phyloP scores from a whole-genome alignment of 129 eudicot genomes.

The Pulicaria dysenterica region DNA sequence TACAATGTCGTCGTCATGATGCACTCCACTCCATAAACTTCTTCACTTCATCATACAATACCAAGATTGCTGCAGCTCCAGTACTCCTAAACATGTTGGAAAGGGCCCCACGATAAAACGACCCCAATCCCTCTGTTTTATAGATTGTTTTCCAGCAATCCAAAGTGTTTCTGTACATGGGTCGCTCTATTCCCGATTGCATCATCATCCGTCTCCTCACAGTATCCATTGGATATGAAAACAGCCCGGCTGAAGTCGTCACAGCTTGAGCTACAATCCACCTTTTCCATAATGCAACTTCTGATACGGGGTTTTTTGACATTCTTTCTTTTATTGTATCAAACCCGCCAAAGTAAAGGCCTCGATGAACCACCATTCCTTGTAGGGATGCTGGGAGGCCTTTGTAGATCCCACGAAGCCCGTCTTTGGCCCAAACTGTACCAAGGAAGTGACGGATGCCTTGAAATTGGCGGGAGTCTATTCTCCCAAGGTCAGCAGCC shows the following conservation, averaged over 20 bases:
- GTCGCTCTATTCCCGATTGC: conserved; percentile 79
- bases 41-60: conserved; percentile 90
- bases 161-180: conserved; percentile 67
- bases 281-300: conserved; percentile 83
- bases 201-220: conserved; percentile 98
- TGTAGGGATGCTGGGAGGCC: conserved; percentile 97
- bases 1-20: conserved; percentile 35
- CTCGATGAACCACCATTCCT: conserved; percentile 92
- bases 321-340: conserved; percentile 84
- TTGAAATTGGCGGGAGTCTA: conserved; percentile 72
- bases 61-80: conserved; percentile 96
- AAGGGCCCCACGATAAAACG: conserved; percentile 95
- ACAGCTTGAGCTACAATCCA: conserved; percentile 92
- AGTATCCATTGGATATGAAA: conserved; percentile 91
- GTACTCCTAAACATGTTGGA: conserved; percentile 95
- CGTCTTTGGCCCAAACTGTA: conserved; percentile 61
- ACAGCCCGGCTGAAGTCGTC: conserved; percentile 80
- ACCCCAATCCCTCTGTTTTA: conserved; percentile 58
- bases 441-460: conserved; percentile 83
- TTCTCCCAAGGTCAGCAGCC: conserved; percentile 84
- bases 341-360: conserved; percentile 96
- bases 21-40: conserved; percentile 84
- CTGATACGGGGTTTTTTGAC: conserved; percentile 46
- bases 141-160: conserved; percentile 90
- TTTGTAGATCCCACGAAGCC: conserved; percentile 79